Percentiles rank a stretch among this genome's conserved stretches.
Evolutionary conservation across 2,329 filamentous ascomycete species (phyloP).

Genomic region (Pseudogymnoascus sp.): DNA sequence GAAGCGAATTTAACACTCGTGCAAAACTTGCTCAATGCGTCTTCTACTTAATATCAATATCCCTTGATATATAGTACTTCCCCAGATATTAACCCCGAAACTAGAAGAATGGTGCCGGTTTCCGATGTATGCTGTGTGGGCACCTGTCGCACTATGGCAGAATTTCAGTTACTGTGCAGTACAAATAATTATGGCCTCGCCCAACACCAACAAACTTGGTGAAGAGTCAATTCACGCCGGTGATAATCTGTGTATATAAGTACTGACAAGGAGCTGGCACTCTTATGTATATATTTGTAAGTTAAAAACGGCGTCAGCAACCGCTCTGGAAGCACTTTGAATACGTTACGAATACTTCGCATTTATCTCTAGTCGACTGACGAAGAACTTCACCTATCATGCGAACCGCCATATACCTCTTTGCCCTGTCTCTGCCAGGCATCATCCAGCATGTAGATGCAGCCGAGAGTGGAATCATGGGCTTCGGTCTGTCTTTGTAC

Average conservation of each 20-base stretch:
- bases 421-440: neutral
- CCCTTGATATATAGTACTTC: neutral
- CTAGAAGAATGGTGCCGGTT: neutral
- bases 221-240: neutral
- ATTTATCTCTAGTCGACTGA: neutral
- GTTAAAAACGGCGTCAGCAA: neutral
- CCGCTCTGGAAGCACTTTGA: neutral
- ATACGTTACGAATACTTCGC: neutral
- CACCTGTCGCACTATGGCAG: neutral
- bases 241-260: neutral
- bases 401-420: neutral
- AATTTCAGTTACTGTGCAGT: neutral
- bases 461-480: conserved; percentile 23
- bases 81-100: neutral
- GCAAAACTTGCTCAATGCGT: neutral
- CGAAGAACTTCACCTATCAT: neutral
- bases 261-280: neutral
- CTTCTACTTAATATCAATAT: neutral
- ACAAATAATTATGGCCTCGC: neutral
- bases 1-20: neutral
- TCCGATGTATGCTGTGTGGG: neutral
- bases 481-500: conserved; percentile 27
- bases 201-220: neutral
- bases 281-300: neutral
- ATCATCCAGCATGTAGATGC: conserved; percentile 1